phyloP scores from a whole-genome alignment of 1,284 basidiomycete genomes.

The Ceraceosorus guamensis region DNA sequence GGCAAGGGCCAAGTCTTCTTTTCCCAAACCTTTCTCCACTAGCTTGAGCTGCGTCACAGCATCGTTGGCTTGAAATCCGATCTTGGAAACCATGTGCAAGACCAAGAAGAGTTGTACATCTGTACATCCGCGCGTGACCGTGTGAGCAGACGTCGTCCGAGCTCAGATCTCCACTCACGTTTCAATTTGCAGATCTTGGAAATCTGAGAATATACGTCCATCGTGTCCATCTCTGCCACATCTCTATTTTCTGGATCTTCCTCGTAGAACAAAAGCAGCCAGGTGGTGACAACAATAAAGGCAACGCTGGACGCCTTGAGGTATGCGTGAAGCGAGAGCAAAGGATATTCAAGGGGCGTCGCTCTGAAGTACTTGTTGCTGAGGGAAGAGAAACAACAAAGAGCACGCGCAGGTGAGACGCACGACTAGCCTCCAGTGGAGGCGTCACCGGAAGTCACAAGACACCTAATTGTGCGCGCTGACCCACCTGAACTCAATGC shows the following conservation, averaged over 20 bases:
- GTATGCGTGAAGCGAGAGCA: slow-evolving; percentile 72
- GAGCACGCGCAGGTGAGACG: slow-evolving; percentile 3
- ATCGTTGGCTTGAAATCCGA: slow-evolving; percentile 93
- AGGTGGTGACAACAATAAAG: slow-evolving; percentile 75
- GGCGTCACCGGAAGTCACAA: slow-evolving; percentile 51
- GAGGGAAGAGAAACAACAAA: slow-evolving; percentile 3
- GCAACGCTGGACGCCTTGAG: slow-evolving; percentile 76
- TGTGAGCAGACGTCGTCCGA: neutral
- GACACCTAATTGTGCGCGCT: slow-evolving; percentile 21
- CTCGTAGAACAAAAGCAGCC: slow-evolving; percentile 80
- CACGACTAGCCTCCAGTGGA: neutral
- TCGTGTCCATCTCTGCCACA: slow-evolving; percentile 81
- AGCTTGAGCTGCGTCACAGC: slow-evolving; percentile 87
- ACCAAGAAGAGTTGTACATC: slow-evolving; percentile 84
- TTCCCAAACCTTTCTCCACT: slow-evolving; percentile 89
- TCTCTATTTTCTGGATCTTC: slow-evolving; percentile 55
- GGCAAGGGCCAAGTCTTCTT: slow-evolving; percentile 88
- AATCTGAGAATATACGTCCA: slow-evolving; percentile 84
- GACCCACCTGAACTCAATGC: slow-evolving; percentile 65
- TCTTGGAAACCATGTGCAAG: slow-evolving; percentile 84
- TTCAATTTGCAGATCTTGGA: slow-evolving; percentile 85
- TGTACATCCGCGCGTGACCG: slow-evolving; percentile 45
- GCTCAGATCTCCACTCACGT: slow-evolving; percentile 56
- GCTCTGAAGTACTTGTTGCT: slow-evolving; percentile 66
- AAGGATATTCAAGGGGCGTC: slow-evolving; percentile 63